Percentiles rank a stretch among this genome's conserved stretches.
Conservation (phyloP, 352 stramenopile species). For the Phytopythium vexans region DNA sequence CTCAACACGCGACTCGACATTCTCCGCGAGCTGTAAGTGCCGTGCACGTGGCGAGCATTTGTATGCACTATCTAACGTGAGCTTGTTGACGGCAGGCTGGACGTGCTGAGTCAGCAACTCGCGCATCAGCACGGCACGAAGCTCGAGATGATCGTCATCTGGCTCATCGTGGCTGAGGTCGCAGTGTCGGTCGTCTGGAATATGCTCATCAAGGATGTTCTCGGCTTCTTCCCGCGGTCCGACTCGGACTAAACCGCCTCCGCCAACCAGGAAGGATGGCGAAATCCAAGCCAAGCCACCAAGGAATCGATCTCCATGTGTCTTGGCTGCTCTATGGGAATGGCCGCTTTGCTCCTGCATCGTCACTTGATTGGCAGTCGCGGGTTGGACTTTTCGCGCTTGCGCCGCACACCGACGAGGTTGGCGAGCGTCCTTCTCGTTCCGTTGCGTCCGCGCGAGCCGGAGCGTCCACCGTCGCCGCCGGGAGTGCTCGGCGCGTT, state of each 20-base stretch:
- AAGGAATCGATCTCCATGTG: too few species aligned
- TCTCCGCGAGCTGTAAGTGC: slow-evolving; percentile 85
- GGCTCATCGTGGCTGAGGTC: slow-evolving; percentile 91
- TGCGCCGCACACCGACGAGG: slow-evolving; percentile 23
- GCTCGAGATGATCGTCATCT: slow-evolving; percentile 94
- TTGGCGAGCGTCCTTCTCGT: slow-evolving; percentile 24
- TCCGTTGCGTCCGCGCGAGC: slow-evolving; percentile 7
- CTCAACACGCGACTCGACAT: slow-evolving; percentile 94
- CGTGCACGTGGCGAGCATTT: not conserved
- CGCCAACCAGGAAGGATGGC: not conserved
- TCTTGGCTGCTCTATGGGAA: too few species aligned
- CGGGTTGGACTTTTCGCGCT: slow-evolving; percentile 34
- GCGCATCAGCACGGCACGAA: slow-evolving; percentile 86
- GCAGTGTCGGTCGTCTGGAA: slow-evolving; percentile 88
- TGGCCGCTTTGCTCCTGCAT: too few species aligned
- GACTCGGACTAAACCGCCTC: too few species aligned
- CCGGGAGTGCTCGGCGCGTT: slow-evolving; percentile 8
- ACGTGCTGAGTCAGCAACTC: slow-evolving; percentile 91
- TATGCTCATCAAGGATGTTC: slow-evolving; percentile 87
- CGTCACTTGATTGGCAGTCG: slow-evolving; percentile 17
- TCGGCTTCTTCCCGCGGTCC: slow-evolving; percentile 79
- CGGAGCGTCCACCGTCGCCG: slow-evolving; percentile 9
- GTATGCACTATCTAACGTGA: not conserved
- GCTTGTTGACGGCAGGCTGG: slow-evolving; percentile 74
- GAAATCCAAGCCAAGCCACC: too few species aligned